Conservation (phyloP, 2,329 filamentous ascomycete genomes). For the Aspergillus pseudoglaucus region DNA sequence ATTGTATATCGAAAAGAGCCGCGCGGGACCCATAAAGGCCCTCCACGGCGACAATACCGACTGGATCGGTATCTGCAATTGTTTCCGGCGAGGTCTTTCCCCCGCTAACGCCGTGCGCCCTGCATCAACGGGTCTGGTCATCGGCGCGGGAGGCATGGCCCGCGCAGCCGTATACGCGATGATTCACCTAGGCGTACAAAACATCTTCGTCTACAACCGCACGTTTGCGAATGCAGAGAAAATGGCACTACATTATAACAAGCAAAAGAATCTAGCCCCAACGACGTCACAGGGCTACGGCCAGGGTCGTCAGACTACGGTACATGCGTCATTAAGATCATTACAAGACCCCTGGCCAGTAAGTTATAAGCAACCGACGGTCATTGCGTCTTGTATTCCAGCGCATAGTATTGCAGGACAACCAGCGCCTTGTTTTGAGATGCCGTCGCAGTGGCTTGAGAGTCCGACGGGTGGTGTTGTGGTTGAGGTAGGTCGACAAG, state of each 20-base stretch:
- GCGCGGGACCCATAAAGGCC: slow-evolving; percentile 59
- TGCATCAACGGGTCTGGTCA: slow-evolving; percentile 51
- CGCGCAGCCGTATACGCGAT: slow-evolving; percentile 37
- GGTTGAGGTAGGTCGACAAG: slow-evolving; percentile 28
- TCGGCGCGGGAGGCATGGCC: slow-evolving; percentile 53
- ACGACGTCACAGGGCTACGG: slow-evolving; percentile 3
- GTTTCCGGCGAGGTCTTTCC: slow-evolving; percentile 64
- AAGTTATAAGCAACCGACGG: slow-evolving; percentile 30
- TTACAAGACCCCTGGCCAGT: slow-evolving; percentile 27
- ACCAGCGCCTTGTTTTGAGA: slow-evolving; percentile 28
- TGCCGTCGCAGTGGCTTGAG: slow-evolving; percentile 32
- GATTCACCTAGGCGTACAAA: slow-evolving; percentile 33
- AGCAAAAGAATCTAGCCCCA: slow-evolving; percentile 19
- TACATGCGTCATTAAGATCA: slow-evolving; percentile 22
- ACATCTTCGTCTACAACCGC: slow-evolving; percentile 34
- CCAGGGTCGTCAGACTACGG: slow-evolving; percentile 14
- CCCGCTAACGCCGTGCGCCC: slow-evolving; percentile 61
- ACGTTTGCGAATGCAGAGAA: slow-evolving; percentile 30
- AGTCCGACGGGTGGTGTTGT: slow-evolving; percentile 36
- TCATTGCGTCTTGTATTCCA: slow-evolving; percentile 33
- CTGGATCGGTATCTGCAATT: slow-evolving; percentile 72
- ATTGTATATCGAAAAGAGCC: slow-evolving; percentile 53
- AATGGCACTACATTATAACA: slow-evolving; percentile 31
- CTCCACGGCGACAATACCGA: slow-evolving; percentile 76
- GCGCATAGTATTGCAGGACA: slow-evolving; percentile 31